These are phyloP conservation scores for Pulveroboletus sp. DNA, from an alignment of 1,284 basidiomycete species.

Conservation along the genomic window DNA sequence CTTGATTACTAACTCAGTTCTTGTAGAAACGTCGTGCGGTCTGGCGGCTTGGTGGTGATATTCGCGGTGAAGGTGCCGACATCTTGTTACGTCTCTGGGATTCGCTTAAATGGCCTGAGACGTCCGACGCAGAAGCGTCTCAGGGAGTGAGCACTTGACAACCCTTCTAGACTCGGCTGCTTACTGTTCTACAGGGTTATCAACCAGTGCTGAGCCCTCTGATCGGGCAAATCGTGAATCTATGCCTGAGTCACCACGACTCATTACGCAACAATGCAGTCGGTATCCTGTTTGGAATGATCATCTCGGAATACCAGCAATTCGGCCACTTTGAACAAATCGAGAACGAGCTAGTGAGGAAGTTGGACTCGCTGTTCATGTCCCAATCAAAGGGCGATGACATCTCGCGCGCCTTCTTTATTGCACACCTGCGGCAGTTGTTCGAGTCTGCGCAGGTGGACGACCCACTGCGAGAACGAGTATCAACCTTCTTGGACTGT, in stretches of 20 bases:
- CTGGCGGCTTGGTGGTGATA: constrained; percentile 94
- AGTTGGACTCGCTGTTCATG: constrained; percentile 91
- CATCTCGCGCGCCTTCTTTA: constrained; percentile 90
- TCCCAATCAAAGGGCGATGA: constrained; percentile 89
- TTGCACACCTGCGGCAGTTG: constrained; percentile 85
- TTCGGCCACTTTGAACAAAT: constrained; percentile 83
- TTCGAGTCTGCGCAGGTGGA: constrained; percentile 87
- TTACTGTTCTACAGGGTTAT: constrained; percentile 60
- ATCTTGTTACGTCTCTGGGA: constrained; percentile 87
- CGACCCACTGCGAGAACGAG: constrained; percentile 73
- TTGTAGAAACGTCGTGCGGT: constrained; percentile 87
- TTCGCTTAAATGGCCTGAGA: constrained; percentile 78
- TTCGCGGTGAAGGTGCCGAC: constrained; percentile 89
- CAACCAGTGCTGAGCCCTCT: constrained; percentile 84
- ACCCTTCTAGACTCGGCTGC: neutral
- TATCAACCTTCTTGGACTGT: constrained; percentile 83
- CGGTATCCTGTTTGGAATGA: constrained; percentile 94
- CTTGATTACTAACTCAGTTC: constrained; percentile 17
- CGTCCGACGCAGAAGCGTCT: constrained; percentile 53
- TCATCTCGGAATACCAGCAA: constrained; percentile 87
- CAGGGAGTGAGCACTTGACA: constrained; percentile 54
- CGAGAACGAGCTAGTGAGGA: constrained; percentile 93
- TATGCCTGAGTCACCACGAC: constrained; percentile 95
- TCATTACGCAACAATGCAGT: constrained; percentile 89
- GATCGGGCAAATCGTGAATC: constrained; percentile 87